Evolutionary conservation across 305 asterid genomes (phyloP).

Genomic region (Vinca major): DNA sequence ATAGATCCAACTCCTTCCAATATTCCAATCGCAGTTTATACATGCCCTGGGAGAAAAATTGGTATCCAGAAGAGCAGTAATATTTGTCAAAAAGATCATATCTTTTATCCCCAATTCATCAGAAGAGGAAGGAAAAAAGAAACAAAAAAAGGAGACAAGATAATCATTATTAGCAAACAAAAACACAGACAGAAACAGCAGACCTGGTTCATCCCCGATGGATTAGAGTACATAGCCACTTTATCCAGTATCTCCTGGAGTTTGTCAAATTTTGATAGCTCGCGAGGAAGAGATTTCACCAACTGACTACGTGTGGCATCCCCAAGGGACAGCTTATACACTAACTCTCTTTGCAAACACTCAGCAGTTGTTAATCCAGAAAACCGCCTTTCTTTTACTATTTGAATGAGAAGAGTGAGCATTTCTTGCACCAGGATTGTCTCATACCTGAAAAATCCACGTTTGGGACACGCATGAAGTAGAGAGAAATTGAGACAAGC

Average conservation of each 20-base stretch:
- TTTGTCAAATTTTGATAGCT: slow-evolving; percentile 63
- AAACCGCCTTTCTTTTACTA: slow-evolving; percentile 81
- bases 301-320: slow-evolving; percentile 93
- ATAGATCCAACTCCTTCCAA: slow-evolving; percentile 94
- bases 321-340: slow-evolving; percentile 71
- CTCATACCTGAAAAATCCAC: slow-evolving; percentile 55
- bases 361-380: slow-evolving; percentile 78
- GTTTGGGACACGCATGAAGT: neutral
- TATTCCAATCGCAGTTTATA: slow-evolving; percentile 55
- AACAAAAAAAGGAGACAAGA: neutral
- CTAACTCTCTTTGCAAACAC: slow-evolving; percentile 77
- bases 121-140: neutral
- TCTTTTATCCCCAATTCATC: neutral
- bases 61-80: neutral
- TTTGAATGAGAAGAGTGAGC: slow-evolving; percentile 81
- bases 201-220: slow-evolving; percentile 97
- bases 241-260: slow-evolving; percentile 71
- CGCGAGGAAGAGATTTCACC: slow-evolving; percentile 81
- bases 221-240: slow-evolving; percentile 81
- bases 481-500: neutral
- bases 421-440: slow-evolving; percentile 65
- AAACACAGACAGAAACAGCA: slow-evolving; percentile 4
- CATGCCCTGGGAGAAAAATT: slow-evolving; percentile 59
- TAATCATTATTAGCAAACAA: neutral
- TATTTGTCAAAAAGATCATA: neutral